Percentiles rank a stretch among this genome's conserved stretches.
Conservation (phyloP, 2,329 filamentous ascomycete genomes). For the Emergomyces orientalis region DNA sequence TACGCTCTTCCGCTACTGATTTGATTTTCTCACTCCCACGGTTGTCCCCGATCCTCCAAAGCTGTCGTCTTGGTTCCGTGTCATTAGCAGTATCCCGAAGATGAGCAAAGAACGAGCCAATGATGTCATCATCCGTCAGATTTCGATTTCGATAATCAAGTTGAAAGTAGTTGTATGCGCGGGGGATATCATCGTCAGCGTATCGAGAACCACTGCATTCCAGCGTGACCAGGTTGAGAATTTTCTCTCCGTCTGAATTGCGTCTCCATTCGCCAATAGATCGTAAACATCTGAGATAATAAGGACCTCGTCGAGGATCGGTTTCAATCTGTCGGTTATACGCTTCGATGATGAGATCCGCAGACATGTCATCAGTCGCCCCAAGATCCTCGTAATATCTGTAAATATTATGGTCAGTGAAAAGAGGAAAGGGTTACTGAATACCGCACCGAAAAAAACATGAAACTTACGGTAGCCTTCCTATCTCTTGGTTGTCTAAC, state of each 20-base stretch:
- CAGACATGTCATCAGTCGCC: constrained; percentile 52
- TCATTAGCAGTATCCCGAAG: constrained; percentile 47
- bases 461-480: constrained; percentile 5
- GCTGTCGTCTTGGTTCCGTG: constrained; percentile 46
- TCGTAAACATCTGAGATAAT: constrained; percentile 59
- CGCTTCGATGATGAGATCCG: constrained; percentile 52
- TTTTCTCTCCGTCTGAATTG: constrained; percentile 38
- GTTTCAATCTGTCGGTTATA: constrained; percentile 51
- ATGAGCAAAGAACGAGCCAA: constrained; percentile 52
- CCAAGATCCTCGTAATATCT: constrained; percentile 55
- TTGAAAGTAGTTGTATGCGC: constrained; percentile 53
- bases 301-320: constrained; percentile 46
- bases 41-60: constrained; percentile 52
- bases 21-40: constrained; percentile 50
- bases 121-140: constrained; percentile 51
- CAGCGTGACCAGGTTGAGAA: constrained; percentile 46
- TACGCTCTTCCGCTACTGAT: constrained; percentile 48
- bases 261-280: constrained; percentile 47
- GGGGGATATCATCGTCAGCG: constrained; percentile 46
- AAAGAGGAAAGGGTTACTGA: not conserved
- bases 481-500: not conserved
- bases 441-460: not conserved
- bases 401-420: constrained; percentile 6
- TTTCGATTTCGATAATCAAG: constrained; percentile 39
- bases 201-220: constrained; percentile 51